Evolutionary conservation across 768 basidiomycete species (phyloP).

Genomic region (Suillus sp.): DNA sequence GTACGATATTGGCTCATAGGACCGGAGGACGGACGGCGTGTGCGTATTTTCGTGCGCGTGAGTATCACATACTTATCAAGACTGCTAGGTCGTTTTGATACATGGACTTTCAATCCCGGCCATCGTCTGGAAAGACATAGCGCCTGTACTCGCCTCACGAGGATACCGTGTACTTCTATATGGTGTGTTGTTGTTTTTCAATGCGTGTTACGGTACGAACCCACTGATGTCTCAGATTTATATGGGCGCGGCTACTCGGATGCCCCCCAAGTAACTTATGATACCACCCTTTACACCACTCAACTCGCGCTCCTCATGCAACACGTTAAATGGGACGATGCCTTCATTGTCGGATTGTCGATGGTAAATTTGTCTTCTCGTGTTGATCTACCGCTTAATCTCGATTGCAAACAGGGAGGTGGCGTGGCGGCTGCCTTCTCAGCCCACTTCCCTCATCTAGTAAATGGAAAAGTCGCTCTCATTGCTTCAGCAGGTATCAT

Average conservation of each 20-base stretch:
- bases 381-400: not conserved
- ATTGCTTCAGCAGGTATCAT: slow-evolving; percentile 72
- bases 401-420: slow-evolving; percentile 53
- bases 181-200: slow-evolving; percentile 42
- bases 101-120: slow-evolving; percentile 79
- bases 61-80: slow-evolving; percentile 10
- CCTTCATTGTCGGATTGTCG: slow-evolving; percentile 67
- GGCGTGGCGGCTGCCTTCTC: slow-evolving; percentile 72
- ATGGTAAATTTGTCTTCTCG: slow-evolving; percentile 50
- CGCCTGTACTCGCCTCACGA: slow-evolving; percentile 57
- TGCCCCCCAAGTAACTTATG: slow-evolving; percentile 70
- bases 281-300: slow-evolving; percentile 63
- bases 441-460: slow-evolving; percentile 70
- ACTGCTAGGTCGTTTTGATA: slow-evolving; percentile 65
- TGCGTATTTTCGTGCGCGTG: slow-evolving; percentile 30
- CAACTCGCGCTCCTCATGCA: slow-evolving; percentile 87
- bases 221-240: slow-evolving; percentile 52
- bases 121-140: slow-evolving; percentile 77
- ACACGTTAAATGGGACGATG: slow-evolving; percentile 70
- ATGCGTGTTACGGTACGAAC: slow-evolving; percentile 9
- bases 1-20: slow-evolving; percentile 80
- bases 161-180: slow-evolving; percentile 79
- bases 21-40: slow-evolving; percentile 67
- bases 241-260: slow-evolving; percentile 86
- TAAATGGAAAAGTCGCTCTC: slow-evolving; percentile 63